Base-by-base conservation (phyloP, 192 early-diverging fungal genomes). In the Backusella tuberculispora region DNA sequence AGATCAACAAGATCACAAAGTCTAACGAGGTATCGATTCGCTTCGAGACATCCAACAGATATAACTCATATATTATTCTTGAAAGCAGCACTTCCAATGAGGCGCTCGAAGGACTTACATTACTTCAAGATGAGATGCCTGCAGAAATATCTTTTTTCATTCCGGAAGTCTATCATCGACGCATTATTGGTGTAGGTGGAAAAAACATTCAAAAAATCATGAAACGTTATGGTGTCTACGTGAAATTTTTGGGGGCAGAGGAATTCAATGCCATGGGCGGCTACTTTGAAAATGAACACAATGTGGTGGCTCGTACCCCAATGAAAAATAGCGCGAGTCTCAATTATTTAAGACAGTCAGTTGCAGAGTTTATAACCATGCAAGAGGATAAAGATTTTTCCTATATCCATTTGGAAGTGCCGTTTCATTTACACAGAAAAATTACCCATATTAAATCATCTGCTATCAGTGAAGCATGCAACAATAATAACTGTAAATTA, bases 201-300 rank as follows among this genome's bases (percentile, higher is more conserved):
- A 93, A 93, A 63, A 94, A 93, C 72, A 94, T 95, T 68, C 93
- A 95, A 76, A 84, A 91, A 26, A 93, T 95, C 76, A 95, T 95
- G 93, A 94, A 93, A 69, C 89, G 91, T 63, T 92, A 82, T 75
- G 93, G 92, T 24, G 93, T 93, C 0, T 95, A 93, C 71, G 92
- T 95, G 45, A 95, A 95, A 80, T 95, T 95, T 64, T 89, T 88
- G 7, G 92, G 91, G 50, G 87, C 88, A 0, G 92, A 94, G 53
- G 93, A 95, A 69, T 93, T 86, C 76, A 85, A 86, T 5, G 79
- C 80, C 9, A 67, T 93, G 5, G 93, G 93, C 1, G 93, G 93
- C 0, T 95, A 94, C 71, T 92, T 88, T 75, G 91, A 92, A 56
- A 94, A 94, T 76, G 74, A 85, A 76, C 90, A 95, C 81, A 95